Base-by-base conservation (phyloP, 2,329 filamentous ascomycete genomes). In the Fusarium beomiforme region DNA sequence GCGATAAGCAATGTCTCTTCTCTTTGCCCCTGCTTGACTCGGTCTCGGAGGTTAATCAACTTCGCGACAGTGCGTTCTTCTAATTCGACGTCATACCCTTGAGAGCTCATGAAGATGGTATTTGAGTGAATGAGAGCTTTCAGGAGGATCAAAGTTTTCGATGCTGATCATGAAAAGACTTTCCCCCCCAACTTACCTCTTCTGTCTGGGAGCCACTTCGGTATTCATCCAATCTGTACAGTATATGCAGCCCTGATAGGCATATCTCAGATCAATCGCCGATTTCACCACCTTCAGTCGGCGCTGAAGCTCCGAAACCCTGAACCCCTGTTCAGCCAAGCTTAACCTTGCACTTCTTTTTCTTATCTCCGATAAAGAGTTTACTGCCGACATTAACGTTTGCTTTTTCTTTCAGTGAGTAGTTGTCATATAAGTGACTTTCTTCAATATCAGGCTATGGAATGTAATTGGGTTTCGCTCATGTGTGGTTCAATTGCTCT, bases 191-290 rank as follows among this genome's bases (percentile, higher is more conserved):
- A 0, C n/a, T 31, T 17, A 9, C 13, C n/a, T 26, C 6, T 39
- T 50, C 23, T 53, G 31, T 23, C n/a, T 46, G 26, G n/a, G 26
- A 23, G 13, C 44, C 65, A 60, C 47, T 51, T 57, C 16, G 36
- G 26, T 16, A 57, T 59, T 44, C 36, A 46, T n/a, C 33, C 6
- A 33, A 5, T 16, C 36, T 49, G 31, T 37, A 17, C 23, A n/a
- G n/a, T n/a, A n/a, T 31, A 69, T 59, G 58, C 58, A 64, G 42
- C 64, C 59, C 58, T 69, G 36, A 61, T 54, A 47, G 56, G 41
- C 17, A 31, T 57, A 75, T 75, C 70, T 71, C 46, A 75, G 67
- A 75, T 73, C 64, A 65, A 71, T 74, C 67, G 54, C 64, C 72
- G 69, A 71, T 74, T 71, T 41, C 16, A 54, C 31, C 51, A 51